phyloP scores from a whole-genome alignment of 75 land plant species.

The Selaginella tamariscina region DNA sequence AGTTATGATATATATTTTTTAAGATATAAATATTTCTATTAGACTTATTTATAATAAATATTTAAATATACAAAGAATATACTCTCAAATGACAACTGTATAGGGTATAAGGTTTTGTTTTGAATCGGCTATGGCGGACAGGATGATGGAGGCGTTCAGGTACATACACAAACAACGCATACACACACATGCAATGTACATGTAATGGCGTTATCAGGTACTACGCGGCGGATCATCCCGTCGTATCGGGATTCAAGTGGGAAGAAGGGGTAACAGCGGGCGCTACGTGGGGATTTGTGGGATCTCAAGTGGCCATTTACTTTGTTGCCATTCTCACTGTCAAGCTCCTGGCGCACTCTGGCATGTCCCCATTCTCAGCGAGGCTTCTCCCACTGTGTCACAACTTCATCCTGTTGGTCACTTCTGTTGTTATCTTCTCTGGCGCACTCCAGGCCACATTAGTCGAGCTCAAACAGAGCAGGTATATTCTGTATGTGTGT shows the following conservation, averaged over 20 bases:
- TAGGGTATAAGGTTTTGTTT: too few species aligned
- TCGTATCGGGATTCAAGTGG: background rate
- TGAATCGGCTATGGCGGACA: too few species aligned
- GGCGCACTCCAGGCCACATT: background rate
- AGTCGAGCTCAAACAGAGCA: background rate
- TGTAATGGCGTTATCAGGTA: too few species aligned
- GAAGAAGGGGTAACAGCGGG: background rate
- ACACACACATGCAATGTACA: too few species aligned
- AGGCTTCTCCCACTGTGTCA: background rate
- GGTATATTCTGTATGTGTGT: too few species aligned
- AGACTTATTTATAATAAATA: too few species aligned
- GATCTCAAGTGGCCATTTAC: background rate
- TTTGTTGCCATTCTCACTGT: background rate
- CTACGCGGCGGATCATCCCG: slow-evolving; percentile 8
- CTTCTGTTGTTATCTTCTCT: background rate
- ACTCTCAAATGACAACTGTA: too few species aligned
- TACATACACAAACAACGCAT: too few species aligned
- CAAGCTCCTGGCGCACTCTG: background rate
- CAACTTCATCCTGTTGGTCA: background rate
- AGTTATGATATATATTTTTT: too few species aligned
- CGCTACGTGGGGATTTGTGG: slow-evolving; percentile 1
- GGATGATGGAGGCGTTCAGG: too few species aligned
- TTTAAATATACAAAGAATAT: too few species aligned
- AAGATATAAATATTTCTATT: too few species aligned
- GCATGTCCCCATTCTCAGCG: background rate